Percentiles rank a stretch among this genome's conserved stretches.
These are phyloP conservation scores for Kodamaea hsintzibuensis DNA, from an alignment of 805 yeast genomes.

Conservation along the genomic window DNA sequence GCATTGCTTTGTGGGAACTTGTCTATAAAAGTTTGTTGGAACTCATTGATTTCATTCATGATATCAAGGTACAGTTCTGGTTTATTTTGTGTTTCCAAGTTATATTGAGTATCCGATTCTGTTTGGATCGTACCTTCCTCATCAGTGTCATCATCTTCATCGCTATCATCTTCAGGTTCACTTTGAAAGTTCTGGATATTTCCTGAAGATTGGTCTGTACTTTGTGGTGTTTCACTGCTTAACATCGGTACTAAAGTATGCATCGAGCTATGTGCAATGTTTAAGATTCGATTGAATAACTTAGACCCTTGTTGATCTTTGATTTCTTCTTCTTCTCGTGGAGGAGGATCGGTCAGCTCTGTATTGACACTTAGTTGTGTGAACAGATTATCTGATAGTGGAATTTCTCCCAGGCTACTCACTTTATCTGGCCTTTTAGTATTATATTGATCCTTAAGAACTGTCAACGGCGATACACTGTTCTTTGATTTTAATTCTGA, in stretches of 20 bases:
- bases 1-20: slow-evolving; percentile 14
- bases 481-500: not conserved
- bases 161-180: slow-evolving; percentile 22
- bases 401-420: not conserved
- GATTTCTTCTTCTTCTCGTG: not conserved
- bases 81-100: slow-evolving; percentile 5
- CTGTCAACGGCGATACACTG: slow-evolving; percentile 30
- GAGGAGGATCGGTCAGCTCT: not conserved
- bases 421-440: slow-evolving; percentile 20
- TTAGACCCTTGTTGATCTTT: not conserved
- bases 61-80: slow-evolving; percentile 15
- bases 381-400: slow-evolving; percentile 8
- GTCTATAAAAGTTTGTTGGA: slow-evolving; percentile 32
- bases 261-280: slow-evolving; percentile 19
- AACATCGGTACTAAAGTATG: slow-evolving; percentile 17
- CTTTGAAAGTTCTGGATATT: slow-evolving; percentile 16
- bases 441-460: slow-evolving; percentile 27
- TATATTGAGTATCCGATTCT: slow-evolving; percentile 1
- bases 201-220: slow-evolving; percentile 6
- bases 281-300: slow-evolving; percentile 10
- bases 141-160: slow-evolving; percentile 14
- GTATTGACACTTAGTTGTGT: slow-evolving; percentile 1
- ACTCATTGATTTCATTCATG: slow-evolving; percentile 28
- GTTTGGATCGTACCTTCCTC: not conserved
- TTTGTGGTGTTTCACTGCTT: not conserved